Base-by-base conservation (phyloP, 768 basidiomycete species). In the Tremella fuciformis region DNA sequence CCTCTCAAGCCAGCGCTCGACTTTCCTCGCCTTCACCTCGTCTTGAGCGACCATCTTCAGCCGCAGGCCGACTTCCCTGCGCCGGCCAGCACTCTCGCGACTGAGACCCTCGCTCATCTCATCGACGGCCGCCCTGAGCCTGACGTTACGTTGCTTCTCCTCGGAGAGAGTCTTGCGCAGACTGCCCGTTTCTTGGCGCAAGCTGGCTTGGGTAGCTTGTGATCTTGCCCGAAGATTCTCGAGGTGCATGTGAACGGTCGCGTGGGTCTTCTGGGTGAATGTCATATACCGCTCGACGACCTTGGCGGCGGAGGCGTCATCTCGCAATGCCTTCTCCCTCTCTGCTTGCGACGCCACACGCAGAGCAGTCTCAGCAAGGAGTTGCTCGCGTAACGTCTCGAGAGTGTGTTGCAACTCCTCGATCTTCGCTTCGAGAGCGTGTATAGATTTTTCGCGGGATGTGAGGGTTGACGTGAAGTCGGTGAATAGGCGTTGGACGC, bases 211-310 rank as follows among this genome's bases (percentile, higher is more conserved):
- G 0, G 76, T 77, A 0, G 74, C 71, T 8, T 61, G 58, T 2
- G 70, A 66, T n/a, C 77, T 58, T 0, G 50, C 57, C 2, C 73
- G 69, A 3, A 76, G 69, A 21, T 71, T 66, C 19, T 73, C 65
- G 24, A 78, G 65, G 34, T 73, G 71, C 16, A 64, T 41, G 53
- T 78, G 75, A 1, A 76, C 57, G 4, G 70, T 70, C 15, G 69
- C 65, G 26, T 76, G 73, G 8, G 75, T 75, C 57, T 76, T 76
- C 58, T 78, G 77, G 11, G 77, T 74, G 57, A 77, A 78, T 0
- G 71, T 70, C 77, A 78, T 78, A 57, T 78, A 78, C 25, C 77
- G 37, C 65, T 77, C 77, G n/a, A 78, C 75, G 19, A 78, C 76
- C 13, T 61, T 69, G 8, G 71, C 67, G 0, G 77, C 77, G 24